Evolutionary conservation across 1,139 yeast genomes (phyloP).

Genomic region (Yarrowia galli): DNA sequence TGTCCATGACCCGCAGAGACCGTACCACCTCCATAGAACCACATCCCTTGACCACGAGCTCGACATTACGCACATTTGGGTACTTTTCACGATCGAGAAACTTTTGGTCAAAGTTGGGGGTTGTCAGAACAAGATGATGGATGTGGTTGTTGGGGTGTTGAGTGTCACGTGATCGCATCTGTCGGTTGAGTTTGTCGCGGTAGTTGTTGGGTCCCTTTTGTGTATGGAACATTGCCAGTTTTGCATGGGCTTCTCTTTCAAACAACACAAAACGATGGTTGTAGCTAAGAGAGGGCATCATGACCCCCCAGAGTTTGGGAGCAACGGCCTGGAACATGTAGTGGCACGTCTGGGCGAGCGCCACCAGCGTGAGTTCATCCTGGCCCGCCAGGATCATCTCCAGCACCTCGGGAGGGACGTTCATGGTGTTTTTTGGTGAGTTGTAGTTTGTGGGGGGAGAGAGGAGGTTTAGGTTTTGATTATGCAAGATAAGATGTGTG

Average conservation of each 20-base stretch:
- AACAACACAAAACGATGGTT: slow-evolving; percentile 31
- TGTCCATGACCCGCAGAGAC: slow-evolving; percentile 11
- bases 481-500: slow-evolving; percentile 27
- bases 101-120: slow-evolving; percentile 32
- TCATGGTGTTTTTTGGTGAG: slow-evolving; percentile 2
- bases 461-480: slow-evolving; percentile 6
- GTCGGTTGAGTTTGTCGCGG: slow-evolving; percentile 26
- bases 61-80: slow-evolving; percentile 17
- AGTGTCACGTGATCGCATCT: slow-evolving; percentile 28
- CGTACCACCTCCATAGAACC: slow-evolving; percentile 33
- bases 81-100: slow-evolving; percentile 19
- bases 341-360: slow-evolving; percentile 8
- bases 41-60: slow-evolving; percentile 29
- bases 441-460: not conserved
- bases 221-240: slow-evolving; percentile 11
- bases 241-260: slow-evolving; percentile 10
- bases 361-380: slow-evolving; percentile 17
- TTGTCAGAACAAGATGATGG: slow-evolving; percentile 6
- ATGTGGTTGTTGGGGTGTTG: not conserved
- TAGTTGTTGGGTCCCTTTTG: slow-evolving; percentile 18
- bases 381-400: slow-evolving; percentile 35
- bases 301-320: slow-evolving; percentile 32
- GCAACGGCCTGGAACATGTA: slow-evolving; percentile 18
- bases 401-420: slow-evolving; percentile 32
- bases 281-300: slow-evolving; percentile 35